Percentiles rank a stretch among this genome's conserved stretches.
Evolutionary conservation across 139 green algal species (phyloP).

Genomic region (Chlorella sp.): DNA sequence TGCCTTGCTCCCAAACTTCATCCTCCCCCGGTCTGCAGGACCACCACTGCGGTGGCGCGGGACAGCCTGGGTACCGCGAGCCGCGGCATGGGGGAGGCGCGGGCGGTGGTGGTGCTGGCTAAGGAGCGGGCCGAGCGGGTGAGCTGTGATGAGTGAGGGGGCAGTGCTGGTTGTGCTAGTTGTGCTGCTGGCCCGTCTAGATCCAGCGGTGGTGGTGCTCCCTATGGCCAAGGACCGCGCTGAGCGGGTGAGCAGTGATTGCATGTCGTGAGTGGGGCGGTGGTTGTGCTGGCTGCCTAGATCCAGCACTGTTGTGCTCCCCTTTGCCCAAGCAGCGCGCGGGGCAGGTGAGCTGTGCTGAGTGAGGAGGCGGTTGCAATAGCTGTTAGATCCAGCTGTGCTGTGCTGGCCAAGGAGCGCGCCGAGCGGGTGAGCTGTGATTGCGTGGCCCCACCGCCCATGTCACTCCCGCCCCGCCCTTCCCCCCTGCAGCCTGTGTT

Average conservation of each 20-base stretch:
- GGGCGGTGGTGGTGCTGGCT: slow-evolving; percentile 18
- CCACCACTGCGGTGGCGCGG: slow-evolving; percentile 15
- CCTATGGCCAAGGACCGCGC: slow-evolving; percentile 12
- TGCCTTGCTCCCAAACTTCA: background rate
- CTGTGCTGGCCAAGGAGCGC: too few species aligned
- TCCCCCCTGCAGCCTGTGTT: background rate
- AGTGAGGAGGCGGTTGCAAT: too few species aligned
- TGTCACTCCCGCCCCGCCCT: too few species aligned
- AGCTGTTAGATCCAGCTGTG: too few species aligned
- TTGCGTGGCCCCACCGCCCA: too few species aligned
- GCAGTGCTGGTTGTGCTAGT: too few species aligned
- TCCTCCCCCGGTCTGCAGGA: background rate
- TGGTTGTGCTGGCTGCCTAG: too few species aligned
- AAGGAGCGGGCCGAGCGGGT: slow-evolving; percentile 11
- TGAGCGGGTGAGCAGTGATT: background rate
- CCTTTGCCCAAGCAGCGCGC: slow-evolving; percentile 9
- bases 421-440: too few species aligned
- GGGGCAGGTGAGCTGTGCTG: too few species aligned
- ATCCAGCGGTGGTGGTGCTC: slow-evolving; percentile 1
- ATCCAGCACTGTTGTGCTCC: background rate
- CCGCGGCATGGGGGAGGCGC: slow-evolving; percentile 32
- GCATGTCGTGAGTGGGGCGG: too few species aligned
- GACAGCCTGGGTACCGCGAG: slow-evolving; percentile 35
- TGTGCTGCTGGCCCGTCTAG: too few species aligned
- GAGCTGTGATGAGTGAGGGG: background rate